Conservation (phyloP, 345 rosid genomes). For the Ceriops tagal region DNA sequence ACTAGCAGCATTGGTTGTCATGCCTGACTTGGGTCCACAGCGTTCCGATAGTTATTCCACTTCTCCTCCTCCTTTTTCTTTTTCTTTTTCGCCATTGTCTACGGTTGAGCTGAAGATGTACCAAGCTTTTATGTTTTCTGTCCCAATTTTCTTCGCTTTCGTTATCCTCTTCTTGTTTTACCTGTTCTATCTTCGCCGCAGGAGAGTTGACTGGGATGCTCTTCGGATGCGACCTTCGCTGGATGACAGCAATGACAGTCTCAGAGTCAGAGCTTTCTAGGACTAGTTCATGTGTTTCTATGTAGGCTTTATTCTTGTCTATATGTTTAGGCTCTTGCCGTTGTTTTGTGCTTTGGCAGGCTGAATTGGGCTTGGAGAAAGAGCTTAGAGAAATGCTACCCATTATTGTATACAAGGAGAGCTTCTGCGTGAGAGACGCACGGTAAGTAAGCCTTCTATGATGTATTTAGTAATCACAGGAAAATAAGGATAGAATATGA, state of each 20-base stretch:
- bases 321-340: slow-evolving; percentile 5
- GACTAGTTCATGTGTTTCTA: neutral
- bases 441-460: slow-evolving; percentile 47
- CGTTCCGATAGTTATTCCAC: slow-evolving; percentile 22
- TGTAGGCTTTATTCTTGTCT: neutral
- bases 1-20: slow-evolving; percentile 12
- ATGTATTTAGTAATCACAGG: neutral
- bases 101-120: slow-evolving; percentile 62
- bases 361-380: slow-evolving; percentile 71
- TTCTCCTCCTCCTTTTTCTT: slow-evolving; percentile 19
- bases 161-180: slow-evolving; percentile 70
- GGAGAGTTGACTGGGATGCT: slow-evolving; percentile 59
- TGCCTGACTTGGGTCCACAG: slow-evolving; percentile 40
- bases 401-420: slow-evolving; percentile 65
- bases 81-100: neutral
- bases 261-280: slow-evolving; percentile 27
- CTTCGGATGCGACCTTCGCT: slow-evolving; percentile 52
- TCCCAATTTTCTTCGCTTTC: slow-evolving; percentile 77
- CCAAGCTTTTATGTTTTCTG: slow-evolving; percentile 74
- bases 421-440: slow-evolving; percentile 69
- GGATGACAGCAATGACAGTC: slow-evolving; percentile 15
- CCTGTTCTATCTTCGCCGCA: slow-evolving; percentile 72
- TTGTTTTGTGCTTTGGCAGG: slow-evolving; percentile 30
- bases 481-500: too few species aligned
- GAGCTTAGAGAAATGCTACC: slow-evolving; percentile 95